Percentiles rank a stretch among this genome's conserved stretches.
These are phyloP conservation scores for Debaryomycetaceae sp. DNA, from an alignment of 1,139 yeast genomes.

Conservation along the genomic window DNA sequence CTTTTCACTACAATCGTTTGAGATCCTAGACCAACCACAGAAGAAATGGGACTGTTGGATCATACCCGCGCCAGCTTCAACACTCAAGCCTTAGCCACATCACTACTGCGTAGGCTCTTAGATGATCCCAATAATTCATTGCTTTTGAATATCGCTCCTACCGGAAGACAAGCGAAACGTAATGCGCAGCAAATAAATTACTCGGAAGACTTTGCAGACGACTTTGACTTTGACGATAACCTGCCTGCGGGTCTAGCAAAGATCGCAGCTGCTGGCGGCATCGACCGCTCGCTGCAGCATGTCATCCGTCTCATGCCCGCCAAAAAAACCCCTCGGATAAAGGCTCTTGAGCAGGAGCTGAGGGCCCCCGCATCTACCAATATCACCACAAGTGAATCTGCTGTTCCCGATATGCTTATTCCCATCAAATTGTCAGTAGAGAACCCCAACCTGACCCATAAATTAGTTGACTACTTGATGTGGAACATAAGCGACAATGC, in stretches of 20 bases:
- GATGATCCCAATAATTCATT: conserved; percentile 54
- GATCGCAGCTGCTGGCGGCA: conserved; percentile 5
- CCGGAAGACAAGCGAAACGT: conserved; percentile 70
- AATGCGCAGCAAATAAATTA: conserved; percentile 66
- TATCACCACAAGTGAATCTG: conserved; percentile 10
- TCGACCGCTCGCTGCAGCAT: conserved; percentile 12
- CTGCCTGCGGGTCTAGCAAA: conserved; percentile 13
- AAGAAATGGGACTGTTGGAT: conserved; percentile 6
- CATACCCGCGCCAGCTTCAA: conserved; percentile 8
- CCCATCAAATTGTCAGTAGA: conserved; percentile 77
- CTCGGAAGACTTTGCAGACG: conserved; percentile 59
- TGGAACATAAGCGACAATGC: conserved; percentile 81
- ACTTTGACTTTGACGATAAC: conserved; percentile 56
- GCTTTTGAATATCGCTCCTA: conserved; percentile 56
- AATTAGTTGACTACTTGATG: conserved; percentile 71
- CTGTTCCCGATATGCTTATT: conserved; percentile 38
- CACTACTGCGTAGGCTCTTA: conserved; percentile 8
- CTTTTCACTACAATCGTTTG: too few relatives aligned
- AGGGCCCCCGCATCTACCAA: not conserved
- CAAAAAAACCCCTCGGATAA: conserved; percentile 19
- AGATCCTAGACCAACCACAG: too few relatives aligned
- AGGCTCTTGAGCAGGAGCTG: conserved; percentile 2
- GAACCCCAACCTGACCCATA: conserved; percentile 44
- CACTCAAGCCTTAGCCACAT: conserved; percentile 9
- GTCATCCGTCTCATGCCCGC: conserved; percentile 28